Evolutionary conservation across 73 alveolate species (phyloP).

Genomic region (Tetrahymena thermophila): DNA sequence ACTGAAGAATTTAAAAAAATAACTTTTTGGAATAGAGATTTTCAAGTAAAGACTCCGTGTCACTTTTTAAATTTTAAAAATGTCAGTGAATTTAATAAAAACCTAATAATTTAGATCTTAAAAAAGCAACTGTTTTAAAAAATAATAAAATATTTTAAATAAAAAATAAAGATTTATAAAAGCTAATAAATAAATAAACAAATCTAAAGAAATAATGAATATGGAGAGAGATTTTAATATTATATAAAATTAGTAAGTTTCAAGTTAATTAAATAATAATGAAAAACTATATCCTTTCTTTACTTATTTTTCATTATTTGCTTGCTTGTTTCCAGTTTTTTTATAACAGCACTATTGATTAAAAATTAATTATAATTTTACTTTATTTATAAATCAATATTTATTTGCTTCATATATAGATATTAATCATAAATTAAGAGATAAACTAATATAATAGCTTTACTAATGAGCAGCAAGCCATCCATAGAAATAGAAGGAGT

Average conservation of each 20-base stretch:
- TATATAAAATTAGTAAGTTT: not conserved
- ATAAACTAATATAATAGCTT: not conserved
- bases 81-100: not conserved
- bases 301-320: not conserved
- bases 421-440: not conserved
- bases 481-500: constrained; percentile 4
- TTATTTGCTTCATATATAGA: not conserved
- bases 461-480: not conserved
- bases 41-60: not conserved
- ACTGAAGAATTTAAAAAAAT: not conserved
- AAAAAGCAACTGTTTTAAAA: too few species aligned
- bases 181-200: too few species aligned
- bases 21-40: not conserved
- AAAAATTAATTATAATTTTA: not conserved
- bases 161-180: too few species aligned
- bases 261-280: not conserved
- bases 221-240: not conserved
- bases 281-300: not conserved
- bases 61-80: not conserved
- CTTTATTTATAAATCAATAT: not conserved
- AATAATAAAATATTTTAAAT: too few species aligned
- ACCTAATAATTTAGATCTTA: too few species aligned
- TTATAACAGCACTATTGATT: not conserved
- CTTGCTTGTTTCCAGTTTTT: not conserved
- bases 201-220: not conserved